Evolutionary conservation across 257 asterid genomes (phyloP), one percentile per base, ranked within the genome.

Genomic region (Solanum raphanifolium): DNA sequence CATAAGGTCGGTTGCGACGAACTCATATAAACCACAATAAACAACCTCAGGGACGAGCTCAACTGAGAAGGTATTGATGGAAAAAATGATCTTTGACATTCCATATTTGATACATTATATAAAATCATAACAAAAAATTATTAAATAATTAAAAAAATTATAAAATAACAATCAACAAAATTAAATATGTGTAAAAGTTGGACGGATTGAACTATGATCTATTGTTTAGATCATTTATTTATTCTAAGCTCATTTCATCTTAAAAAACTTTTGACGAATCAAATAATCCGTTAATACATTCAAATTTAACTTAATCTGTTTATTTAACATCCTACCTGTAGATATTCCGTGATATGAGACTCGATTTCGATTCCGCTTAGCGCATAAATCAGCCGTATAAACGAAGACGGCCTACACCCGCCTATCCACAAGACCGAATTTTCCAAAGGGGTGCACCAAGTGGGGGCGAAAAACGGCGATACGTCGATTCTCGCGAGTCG

Each of bases 361-460:
- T 43, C 81, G 7, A 91, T 62, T n/a, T 88, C 90, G 48, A 32
- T 62, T 2, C 92, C 91, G 0, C 86, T 79, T 2, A 91, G 87
- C 7, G 89, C 88, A 0, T 90, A 92, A 48, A 91, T 36, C 6
- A 90, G 86, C 32, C 91, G 87, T 8, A 91, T 85, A n/a, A 84
- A 92, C 7, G 90, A 88, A 21, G 93, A 90, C 0, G 94, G 92
- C 66, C 93, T 79, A 87, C 94, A 92, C 8, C 93, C 93, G 0
- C 92, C 93, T 5, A 89, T 87, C 93, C 93, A 92, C 5, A 91
- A 6, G 83, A 87, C 84, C 5, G 93, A 90, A 13, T 89, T 90
- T 71, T 91, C 94, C 0, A 90, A 75, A 0, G 92, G 87, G 13
- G 90, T 83, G 86, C 94, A 89, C 94, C 94, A 91, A 7, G 87